Evolutionary conservation across 176 grass and related monocot species (phyloP).

Genomic region (Ensete glaucum): DNA sequence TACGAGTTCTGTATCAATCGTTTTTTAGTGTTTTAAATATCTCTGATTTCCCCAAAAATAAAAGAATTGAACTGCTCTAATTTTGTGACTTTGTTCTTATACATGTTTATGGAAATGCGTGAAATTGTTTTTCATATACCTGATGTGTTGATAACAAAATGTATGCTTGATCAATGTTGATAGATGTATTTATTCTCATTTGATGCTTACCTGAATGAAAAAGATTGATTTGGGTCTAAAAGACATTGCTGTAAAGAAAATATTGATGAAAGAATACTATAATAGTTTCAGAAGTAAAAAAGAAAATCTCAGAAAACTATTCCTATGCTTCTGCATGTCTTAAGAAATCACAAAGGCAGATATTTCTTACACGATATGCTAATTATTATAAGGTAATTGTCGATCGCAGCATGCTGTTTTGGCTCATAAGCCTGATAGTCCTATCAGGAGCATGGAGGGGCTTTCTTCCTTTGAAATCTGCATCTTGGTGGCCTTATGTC

Average conservation of each 20-base stretch:
- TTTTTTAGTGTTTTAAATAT: background rate
- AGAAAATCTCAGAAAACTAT: background rate
- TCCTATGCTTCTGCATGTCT: background rate
- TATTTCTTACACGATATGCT: background rate
- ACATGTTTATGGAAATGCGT: background rate
- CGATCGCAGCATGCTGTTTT: slow-evolving; percentile 68
- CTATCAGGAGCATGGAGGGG: slow-evolving; percentile 77
- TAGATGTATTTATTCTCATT: background rate
- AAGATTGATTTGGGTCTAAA: background rate
- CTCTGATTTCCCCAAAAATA: background rate
- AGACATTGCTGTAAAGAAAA: background rate
- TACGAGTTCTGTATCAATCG: background rate
- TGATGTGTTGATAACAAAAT: background rate
- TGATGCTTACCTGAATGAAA: background rate
- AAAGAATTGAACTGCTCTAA: background rate
- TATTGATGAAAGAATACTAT: background rate
- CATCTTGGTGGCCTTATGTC: slow-evolving; percentile 53
- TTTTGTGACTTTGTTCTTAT: background rate
- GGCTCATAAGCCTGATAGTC: slow-evolving; percentile 83
- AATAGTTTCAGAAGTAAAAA: background rate
- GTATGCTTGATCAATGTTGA: background rate
- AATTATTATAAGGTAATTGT: background rate
- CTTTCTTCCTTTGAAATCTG: slow-evolving; percentile 71
- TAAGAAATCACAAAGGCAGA: too few relatives aligned
- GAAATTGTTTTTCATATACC: background rate